Evolutionary conservation across 495 filamentous ascomycete species (phyloP).

Genomic region (Penicillium flavigenum): DNA sequence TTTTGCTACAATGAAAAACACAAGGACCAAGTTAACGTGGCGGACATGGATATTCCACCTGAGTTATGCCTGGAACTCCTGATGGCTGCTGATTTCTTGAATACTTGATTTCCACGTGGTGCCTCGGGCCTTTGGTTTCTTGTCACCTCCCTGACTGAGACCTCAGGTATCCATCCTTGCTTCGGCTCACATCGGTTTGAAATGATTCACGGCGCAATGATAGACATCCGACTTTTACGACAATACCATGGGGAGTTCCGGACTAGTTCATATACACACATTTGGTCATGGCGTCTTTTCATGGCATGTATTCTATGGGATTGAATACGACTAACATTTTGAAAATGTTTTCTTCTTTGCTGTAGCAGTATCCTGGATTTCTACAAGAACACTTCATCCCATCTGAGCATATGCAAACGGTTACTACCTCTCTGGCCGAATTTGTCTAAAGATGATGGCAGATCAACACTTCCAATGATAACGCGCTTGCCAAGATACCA

Average conservation of each 20-base stretch:
- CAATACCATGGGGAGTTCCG: conserved; percentile 17
- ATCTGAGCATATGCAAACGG: conserved; percentile 59
- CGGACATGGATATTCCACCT: conserved; percentile 84
- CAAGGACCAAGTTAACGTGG: conserved; percentile 69
- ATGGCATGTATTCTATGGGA: conserved; percentile 10
- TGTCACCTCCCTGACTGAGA: background rate
- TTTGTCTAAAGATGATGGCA: conserved; percentile 80
- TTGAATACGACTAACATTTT: background rate
- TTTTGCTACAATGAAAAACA: conserved; percentile 87
- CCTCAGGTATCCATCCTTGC: background rate
- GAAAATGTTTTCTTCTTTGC: background rate
- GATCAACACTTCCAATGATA: conserved; percentile 35
- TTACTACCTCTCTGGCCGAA: conserved; percentile 55
- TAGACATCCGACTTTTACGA: conserved; percentile 3
- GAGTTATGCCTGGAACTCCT: conserved; percentile 78
- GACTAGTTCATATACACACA: conserved; percentile 5
- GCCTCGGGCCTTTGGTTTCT: conserved; percentile 3
- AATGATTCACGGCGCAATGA: conserved; percentile 25
- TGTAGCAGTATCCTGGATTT: background rate
- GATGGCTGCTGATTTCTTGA: conserved; percentile 76
- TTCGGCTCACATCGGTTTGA: background rate
- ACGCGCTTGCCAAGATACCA: background rate
- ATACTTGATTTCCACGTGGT: conserved; percentile 38
- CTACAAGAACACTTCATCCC: conserved; percentile 19
- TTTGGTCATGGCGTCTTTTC: conserved; percentile 4